Evolutionary conservation across 73 alveolate species (phyloP), one percentile per base, ranked within the genome.

Genomic region (Durusdinium trenchii): DNA sequence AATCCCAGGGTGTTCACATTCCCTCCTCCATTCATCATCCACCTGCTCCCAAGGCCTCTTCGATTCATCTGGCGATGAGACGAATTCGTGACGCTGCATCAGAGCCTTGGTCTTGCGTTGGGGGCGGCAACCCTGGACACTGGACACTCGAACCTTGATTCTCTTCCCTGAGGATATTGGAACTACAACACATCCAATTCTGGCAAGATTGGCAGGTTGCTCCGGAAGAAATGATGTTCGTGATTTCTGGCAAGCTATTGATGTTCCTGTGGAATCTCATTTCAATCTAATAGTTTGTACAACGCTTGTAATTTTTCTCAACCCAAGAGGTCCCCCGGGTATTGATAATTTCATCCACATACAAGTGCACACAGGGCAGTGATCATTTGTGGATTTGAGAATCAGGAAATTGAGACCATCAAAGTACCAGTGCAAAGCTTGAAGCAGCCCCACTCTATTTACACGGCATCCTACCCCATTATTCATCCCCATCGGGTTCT

Each of bases 211-310:
- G 86, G 86, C 86, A 4, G 2, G 38, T 2, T 40, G 42, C 23
- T 76, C 86, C 45, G 86, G 86, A n/a, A 40, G 9, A 45, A 76
- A 76, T 43, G 61, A 76, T 45, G 86, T 43, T 40, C 86, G 86
- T 9, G 86, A 76, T 76, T 76, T 76, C 45, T 76, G 86, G 86
- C 14, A 9, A 12, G 5, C 36, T 9, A 43, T 76, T 5, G 57
- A 40, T 43, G 61, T 76, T 43, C 61, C 61, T 7, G 86, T 76
- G 86, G 86, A 20, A n/a, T 26, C 60, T 76, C n/a, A n/a, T n/a
- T n/a, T n/a, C n/a, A n/a, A n/a, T n/a, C n/a, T n/a, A n/a, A n/a
- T n/a, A n/a, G n/a, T n/a, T n/a, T n/a, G n/a, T n/a, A n/a, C n/a
- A n/a, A n/a, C n/a, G n/a, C n/a, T n/a, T n/a, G n/a, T n/a, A n/a